These are phyloP conservation scores for Calonectria leucothoes DNA, from an alignment of 2,329 filamentous ascomycete genomes.

Conservation along the genomic window DNA sequence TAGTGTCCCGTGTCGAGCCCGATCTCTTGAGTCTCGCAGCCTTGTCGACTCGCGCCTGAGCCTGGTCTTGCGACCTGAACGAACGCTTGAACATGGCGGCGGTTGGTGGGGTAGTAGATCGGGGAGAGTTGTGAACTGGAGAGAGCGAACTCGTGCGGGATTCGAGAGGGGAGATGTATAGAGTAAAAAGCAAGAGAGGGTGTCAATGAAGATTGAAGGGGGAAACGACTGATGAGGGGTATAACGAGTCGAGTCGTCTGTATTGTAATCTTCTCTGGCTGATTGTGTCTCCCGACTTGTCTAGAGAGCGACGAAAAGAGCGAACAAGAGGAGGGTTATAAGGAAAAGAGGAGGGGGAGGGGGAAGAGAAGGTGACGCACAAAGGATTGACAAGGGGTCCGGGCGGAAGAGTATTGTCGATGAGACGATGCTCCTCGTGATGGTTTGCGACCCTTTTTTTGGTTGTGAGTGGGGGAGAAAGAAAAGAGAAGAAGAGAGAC, in stretches of 20 bases:
- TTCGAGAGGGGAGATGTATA: slow-evolving; percentile 33
- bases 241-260: slow-evolving; percentile 15
- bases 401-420: slow-evolving; percentile 61
- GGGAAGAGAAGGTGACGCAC: slow-evolving; percentile 52
- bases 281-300: slow-evolving; percentile 35
- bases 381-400: slow-evolving; percentile 64
- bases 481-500: slow-evolving; percentile 51
- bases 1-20: slow-evolving; percentile 72
- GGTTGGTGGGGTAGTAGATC: slow-evolving; percentile 38
- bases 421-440: slow-evolving; percentile 64
- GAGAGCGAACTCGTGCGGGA: slow-evolving; percentile 43
- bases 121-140: slow-evolving; percentile 34
- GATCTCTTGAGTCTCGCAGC: slow-evolving; percentile 80
- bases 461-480: slow-evolving; percentile 65
- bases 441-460: slow-evolving; percentile 69
- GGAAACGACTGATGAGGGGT: slow-evolving; percentile 11
- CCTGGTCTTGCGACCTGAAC: slow-evolving; percentile 79
- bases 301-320: slow-evolving; percentile 68
- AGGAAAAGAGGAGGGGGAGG: slow-evolving; percentile 43
- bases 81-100: slow-evolving; percentile 91
- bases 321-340: slow-evolving; percentile 46
- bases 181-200: slow-evolving; percentile 18
- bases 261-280: slow-evolving; percentile 16
- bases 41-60: slow-evolving; percentile 81
- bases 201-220: neutral